Evolutionary conservation across 140 eudicot genomes (phyloP).

Genomic region (Flaveria floridana): DNA sequence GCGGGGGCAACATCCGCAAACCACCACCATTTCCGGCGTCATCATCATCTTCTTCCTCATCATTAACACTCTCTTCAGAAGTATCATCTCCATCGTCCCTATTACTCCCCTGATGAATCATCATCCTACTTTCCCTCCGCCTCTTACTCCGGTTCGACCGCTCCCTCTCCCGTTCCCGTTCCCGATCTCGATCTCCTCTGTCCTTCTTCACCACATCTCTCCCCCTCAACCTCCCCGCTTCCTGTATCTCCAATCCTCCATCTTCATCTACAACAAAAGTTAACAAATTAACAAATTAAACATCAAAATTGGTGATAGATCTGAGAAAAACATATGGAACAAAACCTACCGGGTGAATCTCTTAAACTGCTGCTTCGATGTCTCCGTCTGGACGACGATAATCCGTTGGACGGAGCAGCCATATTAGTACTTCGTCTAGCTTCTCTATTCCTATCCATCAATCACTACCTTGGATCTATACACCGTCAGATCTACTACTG

Average conservation of each 20-base stretch:
- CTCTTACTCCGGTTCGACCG: slow-evolving; percentile 64
- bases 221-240: slow-evolving; percentile 71
- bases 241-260: slow-evolving; percentile 62
- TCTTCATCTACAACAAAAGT: slow-evolving; percentile 57
- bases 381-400: slow-evolving; percentile 55
- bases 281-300: slow-evolving; percentile 17
- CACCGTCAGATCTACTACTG: slow-evolving; percentile 32
- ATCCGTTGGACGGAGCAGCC: slow-evolving; percentile 55
- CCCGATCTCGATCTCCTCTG: slow-evolving; percentile 50
- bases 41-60: slow-evolving; percentile 70
- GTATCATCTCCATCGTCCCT: slow-evolving; percentile 66
- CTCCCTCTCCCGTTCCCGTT: slow-evolving; percentile 39
- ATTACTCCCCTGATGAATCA: slow-evolving; percentile 40
- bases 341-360: slow-evolving; percentile 66
- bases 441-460: slow-evolving; percentile 76
- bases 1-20: slow-evolving; percentile 50
- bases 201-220: slow-evolving; percentile 71
- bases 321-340: slow-evolving; percentile 13
- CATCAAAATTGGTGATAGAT: slow-evolving; percentile 29
- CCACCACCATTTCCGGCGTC: slow-evolving; percentile 38
- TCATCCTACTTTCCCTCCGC: slow-evolving; percentile 52
- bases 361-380: slow-evolving; percentile 59
- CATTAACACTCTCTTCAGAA: slow-evolving; percentile 71
- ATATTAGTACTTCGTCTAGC: slow-evolving; percentile 53
- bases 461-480: slow-evolving; percentile 22